Base-by-base conservation (phyloP, 345 rosid species). In the Rhizophora mangle region DNA sequence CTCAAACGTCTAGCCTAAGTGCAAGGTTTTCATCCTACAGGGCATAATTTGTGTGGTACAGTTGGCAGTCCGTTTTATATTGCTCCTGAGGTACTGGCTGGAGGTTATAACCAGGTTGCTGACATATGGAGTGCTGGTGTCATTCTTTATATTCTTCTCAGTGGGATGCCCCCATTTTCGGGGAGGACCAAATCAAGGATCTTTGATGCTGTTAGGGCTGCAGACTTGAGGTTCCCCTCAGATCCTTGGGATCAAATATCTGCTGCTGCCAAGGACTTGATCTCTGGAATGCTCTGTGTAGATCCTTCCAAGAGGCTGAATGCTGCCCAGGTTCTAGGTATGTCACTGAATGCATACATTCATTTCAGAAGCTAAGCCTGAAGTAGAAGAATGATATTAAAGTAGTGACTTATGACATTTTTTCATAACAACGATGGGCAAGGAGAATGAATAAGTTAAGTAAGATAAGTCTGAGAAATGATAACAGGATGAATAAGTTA, bases 51-150 rank as follows among this genome's bases (percentile, higher is more conserved):
- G 83, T 79, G 71, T 27, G 92, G 89, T 52, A 84, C 87, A 2
- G 96, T 83, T 68, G 96, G 90, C 2, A 85, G 92, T 49, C 96
- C 96, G 11, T 87, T 87, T 79, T 87, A 89, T 65, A 84, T 89
- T 70, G 96, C 92, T 29, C 92, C 92, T 0, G 92, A 89, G 78
- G 96, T 89, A 70, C 71, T 89, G 29, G 68, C 80, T 6, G 96
- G 92, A 64, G 85, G 85, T n/a, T 87, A 87, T 76, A 79, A 87
- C 70, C 79, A 89, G 73, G 86, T 87, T 67, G 96, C 91, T 71
- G 96, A 87, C 79, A 79, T 87, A 65, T 89, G 96, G 95, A 89
- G 95, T 80, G 84, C 95, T 64, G 92, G 95, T 71, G 90, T 87
- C 65, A 85, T 89, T 69, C 70, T 83, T 62, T 85, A 85, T 76